Evolutionary conservation across 108 stramenopile species (phyloP).

Genomic region (Cyclotella cryptica): DNA sequence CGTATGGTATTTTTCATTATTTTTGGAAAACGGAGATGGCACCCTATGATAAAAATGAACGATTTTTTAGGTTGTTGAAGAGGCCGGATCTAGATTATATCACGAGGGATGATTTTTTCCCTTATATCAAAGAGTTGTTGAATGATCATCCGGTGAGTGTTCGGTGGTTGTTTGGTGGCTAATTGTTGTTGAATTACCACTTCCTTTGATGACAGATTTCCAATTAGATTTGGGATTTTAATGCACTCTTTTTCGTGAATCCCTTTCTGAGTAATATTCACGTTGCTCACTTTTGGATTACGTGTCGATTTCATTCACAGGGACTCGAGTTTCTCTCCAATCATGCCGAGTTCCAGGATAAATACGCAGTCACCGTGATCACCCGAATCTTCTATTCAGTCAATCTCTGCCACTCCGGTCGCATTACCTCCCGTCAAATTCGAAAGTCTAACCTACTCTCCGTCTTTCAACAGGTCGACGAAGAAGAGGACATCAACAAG

Average conservation of each 20-base stretch:
- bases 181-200: not conserved
- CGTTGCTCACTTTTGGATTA: not conserved
- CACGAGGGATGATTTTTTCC: slow-evolving; percentile 91
- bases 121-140: slow-evolving; percentile 92
- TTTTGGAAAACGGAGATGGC: slow-evolving; percentile 93
- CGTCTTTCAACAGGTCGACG: slow-evolving; percentile 90
- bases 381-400: slow-evolving; percentile 96
- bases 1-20: slow-evolving; percentile 71
- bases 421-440: slow-evolving; percentile 89
- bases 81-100: slow-evolving; percentile 82
- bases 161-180: slow-evolving; percentile 8
- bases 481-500: slow-evolving; percentile 98
- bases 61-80: slow-evolving; percentile 94
- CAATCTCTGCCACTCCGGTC: slow-evolving; percentile 89
- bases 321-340: slow-evolving; percentile 90
- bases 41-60: slow-evolving; percentile 87
- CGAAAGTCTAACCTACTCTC: slow-evolving; percentile 86
- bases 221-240: not conserved
- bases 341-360: slow-evolving; percentile 97
- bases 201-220: too few species aligned
- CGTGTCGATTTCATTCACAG: slow-evolving; percentile 20
- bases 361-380: slow-evolving; percentile 96
- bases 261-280: not conserved
- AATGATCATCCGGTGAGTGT: slow-evolving; percentile 88
- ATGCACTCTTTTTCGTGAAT: not conserved